Evolutionary conservation across 2,329 filamentous ascomycete species (phyloP).

Genomic region (Fusarium paranaense): DNA sequence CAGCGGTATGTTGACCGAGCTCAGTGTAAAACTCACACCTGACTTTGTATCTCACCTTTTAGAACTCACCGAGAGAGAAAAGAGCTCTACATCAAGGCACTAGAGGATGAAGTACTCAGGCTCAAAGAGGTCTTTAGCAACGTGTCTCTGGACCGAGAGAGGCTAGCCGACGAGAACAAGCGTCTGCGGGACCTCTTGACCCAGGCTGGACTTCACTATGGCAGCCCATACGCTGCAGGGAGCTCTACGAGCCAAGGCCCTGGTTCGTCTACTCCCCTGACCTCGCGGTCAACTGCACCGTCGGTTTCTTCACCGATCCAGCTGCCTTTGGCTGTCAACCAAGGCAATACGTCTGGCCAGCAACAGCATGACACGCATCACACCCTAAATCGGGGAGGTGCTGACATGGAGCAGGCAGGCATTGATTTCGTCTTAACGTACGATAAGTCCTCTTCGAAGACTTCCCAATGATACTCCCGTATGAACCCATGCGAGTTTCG

Average conservation of each 20-base stretch:
- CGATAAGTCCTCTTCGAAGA: slow-evolving; percentile 69
- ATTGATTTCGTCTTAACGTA: slow-evolving; percentile 95
- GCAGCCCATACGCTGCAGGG: slow-evolving; percentile 52
- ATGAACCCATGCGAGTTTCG: slow-evolving; percentile 49
- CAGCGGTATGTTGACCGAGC: slow-evolving; percentile 74
- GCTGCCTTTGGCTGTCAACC: slow-evolving; percentile 25
- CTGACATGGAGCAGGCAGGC: slow-evolving; percentile 84
- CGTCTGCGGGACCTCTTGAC: slow-evolving; percentile 71
- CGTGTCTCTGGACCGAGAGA: slow-evolving; percentile 80
- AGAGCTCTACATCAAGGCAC: slow-evolving; percentile 92
- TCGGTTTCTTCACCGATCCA: slow-evolving; percentile 51
- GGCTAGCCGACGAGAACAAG: slow-evolving; percentile 81
- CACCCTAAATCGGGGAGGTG: slow-evolving; percentile 50
- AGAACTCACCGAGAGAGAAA: slow-evolving; percentile 98
- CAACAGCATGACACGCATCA: slow-evolving; percentile 44
- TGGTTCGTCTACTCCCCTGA: slow-evolving; percentile 59
- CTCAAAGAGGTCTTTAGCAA: slow-evolving; percentile 87
- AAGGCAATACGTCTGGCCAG: slow-evolving; percentile 47
- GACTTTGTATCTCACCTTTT: slow-evolving; percentile 13
- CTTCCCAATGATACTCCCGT: slow-evolving; percentile 74
- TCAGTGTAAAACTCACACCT: not conserved
- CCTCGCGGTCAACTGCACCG: slow-evolving; percentile 56
- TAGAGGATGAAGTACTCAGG: slow-evolving; percentile 91
- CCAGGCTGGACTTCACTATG: slow-evolving; percentile 62
- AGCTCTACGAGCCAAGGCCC: slow-evolving; percentile 66